Evolutionary conservation across 345 rosid species (phyloP), one percentile per base, ranked within the genome.

Genomic region (Iberis pinnata): DNA sequence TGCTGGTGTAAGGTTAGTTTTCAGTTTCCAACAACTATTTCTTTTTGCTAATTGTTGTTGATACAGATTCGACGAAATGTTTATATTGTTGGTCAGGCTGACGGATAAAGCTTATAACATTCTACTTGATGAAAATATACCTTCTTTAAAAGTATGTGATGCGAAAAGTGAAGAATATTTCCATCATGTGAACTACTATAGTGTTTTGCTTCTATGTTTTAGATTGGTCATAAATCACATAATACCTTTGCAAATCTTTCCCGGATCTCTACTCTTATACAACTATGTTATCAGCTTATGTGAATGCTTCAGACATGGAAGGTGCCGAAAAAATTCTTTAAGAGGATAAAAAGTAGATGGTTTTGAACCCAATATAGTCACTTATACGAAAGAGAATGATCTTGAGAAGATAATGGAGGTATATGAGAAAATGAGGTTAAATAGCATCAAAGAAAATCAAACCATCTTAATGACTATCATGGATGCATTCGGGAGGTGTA

Each of bases 101-200:
- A n/a, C n/a, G n/a, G n/a, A n/a, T n/a, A n/a, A n/a, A n/a, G n/a
- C n/a, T n/a, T n/a, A n/a, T n/a, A n/a, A n/a, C n/a, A n/a, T n/a
- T 64, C 74, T 90, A 78, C 98, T 90, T 41, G 89, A 87, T 74
- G 95, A 96, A 55, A 75, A 73, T 46, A 75, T 68, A 1, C 84
- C 84, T 16, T n/a, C n/a, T 92, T 92, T 78, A 83, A 80, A 73
- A 79, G 89, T 82, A 90, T 90, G 98, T 80, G 89, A 66, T 76
- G 98, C 46, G 89, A 92, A 74, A 81, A 93, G 96, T 92, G 73
- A 53, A 49, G 1, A 53, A 36, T 46, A 60, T 6, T 38, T 53
- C 24, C 0, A 24, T 4, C 36, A 12, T 51, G 12, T 60, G 55
- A 18, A n/a, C 25, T 6, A 22, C 25, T 22, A 6, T 2, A 22